Conservation (phyloP, 768 basidiomycete species). For the Clathrus columnatus region DNA sequence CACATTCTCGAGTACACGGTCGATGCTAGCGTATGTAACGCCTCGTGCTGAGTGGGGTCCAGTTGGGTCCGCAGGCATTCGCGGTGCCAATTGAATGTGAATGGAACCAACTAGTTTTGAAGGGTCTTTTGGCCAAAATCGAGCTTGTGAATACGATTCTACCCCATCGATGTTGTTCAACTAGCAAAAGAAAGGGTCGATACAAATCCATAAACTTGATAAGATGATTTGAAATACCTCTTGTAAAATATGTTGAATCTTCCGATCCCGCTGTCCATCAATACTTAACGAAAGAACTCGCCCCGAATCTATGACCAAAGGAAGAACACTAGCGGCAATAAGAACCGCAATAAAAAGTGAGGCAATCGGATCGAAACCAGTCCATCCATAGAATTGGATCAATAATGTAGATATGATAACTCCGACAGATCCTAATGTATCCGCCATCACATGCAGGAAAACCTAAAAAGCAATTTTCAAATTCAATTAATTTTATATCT, state of each 20-base stretch:
- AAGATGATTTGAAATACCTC: slow-evolving; percentile 49
- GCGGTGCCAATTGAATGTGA: slow-evolving; percentile 72
- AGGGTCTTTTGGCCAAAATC: slow-evolving; percentile 96
- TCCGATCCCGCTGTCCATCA: slow-evolving; percentile 41
- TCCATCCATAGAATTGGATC: slow-evolving; percentile 96
- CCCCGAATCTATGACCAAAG: slow-evolving; percentile 90
- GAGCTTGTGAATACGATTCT: slow-evolving; percentile 66
- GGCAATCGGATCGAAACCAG: slow-evolving; percentile 96
- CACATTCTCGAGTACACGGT: slow-evolving; percentile 70
- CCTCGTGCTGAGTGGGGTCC: slow-evolving; percentile 41
- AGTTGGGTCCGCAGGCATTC: slow-evolving; percentile 45
- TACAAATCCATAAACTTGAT: not conserved
- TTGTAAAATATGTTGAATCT: slow-evolving; percentile 48
- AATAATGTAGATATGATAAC: slow-evolving; percentile 95
- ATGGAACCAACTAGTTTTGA: slow-evolving; percentile 82
- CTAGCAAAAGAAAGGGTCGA: slow-evolving; percentile 29
- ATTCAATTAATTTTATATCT: not conserved
- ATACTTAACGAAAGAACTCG: slow-evolving; percentile 82
- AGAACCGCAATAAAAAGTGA: slow-evolving; percentile 92
- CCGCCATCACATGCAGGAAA: slow-evolving; percentile 35
- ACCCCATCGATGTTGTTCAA: slow-evolving; percentile 70
- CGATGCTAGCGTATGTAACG: slow-evolving; percentile 50
- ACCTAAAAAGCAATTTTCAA: not conserved
- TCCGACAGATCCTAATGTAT: slow-evolving; percentile 93
- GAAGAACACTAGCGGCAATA: slow-evolving; percentile 92